Evolutionary conservation across 345 rosid genomes (phyloP), one percentile per base, ranked within the genome.

Genomic region (Ceriops zippeliana): DNA sequence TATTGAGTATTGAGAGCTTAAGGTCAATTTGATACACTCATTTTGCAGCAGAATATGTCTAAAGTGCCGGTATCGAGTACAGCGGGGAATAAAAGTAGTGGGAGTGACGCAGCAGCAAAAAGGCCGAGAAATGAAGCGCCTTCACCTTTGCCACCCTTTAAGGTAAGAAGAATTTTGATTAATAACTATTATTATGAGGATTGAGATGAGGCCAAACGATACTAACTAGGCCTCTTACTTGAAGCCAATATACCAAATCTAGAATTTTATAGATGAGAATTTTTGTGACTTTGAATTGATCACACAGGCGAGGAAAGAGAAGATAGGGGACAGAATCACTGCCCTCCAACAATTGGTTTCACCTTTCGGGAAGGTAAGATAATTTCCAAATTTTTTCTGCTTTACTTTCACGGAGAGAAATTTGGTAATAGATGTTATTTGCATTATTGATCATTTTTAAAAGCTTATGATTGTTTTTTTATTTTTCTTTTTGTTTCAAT

Each of bases 261-360:
- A 59, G 20, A 46, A 16, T 5, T 35, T 52, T 67, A n/a, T 64
- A 57, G 59, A 76, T 73, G 69, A 78, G 34, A 70, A 73, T 60
- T 42, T 47, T 34, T 34, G 57, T 62, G 70, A 76, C 61, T 70
- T 63, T 70, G 62, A 26, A 38, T 38, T 38, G 3, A 38, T 62
- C 30, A 68, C 47, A 47, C 75, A 95, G 99, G 99, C 83, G 86
- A 89, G 91, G 82, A 95, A 91, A 87, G 98, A 90, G 89, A 95
- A 95, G 86, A 90, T 88, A 93, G 98, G 98, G 86, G 99, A 95
- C 96, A 90, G 96, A 90, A 91, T 95, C 92, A 93, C 98, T 82
- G 92, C 98, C 62, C 99, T 95, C 71, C 99, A 95, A 86, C 99
- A 95, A 90, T 88, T 95, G 86, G 98, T 95, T 85, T 88, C 98